These are phyloP conservation scores for Crithidia mellificae DNA, from an alignment of 208 protist genomes.

Conservation along the genomic window DNA sequence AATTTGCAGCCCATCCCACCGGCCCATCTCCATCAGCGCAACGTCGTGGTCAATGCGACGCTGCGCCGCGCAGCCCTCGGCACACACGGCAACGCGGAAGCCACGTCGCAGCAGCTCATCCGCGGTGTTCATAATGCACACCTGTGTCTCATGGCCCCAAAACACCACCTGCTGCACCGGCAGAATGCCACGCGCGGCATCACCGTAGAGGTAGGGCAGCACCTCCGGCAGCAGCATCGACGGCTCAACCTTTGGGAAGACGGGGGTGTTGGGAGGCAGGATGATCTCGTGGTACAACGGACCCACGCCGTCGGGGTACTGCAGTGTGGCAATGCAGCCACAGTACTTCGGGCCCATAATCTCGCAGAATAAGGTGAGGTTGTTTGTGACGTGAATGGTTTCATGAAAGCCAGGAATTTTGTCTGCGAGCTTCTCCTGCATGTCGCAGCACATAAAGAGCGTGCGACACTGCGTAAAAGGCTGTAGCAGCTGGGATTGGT, in stretches of 20 bases:
- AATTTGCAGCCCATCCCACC: conserved; percentile 44
- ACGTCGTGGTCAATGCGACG: conserved; percentile 40
- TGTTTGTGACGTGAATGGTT: conserved; percentile 56
- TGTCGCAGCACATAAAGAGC: conserved; percentile 80
- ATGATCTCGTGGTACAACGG: conserved; percentile 45
- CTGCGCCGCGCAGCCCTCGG: conserved; percentile 58
- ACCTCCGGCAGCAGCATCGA: conserved; percentile 65
- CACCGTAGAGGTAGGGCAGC: conserved; percentile 42
- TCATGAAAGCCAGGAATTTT: conserved; percentile 49
- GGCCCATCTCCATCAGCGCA: conserved; percentile 45
- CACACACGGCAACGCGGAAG: conserved; percentile 52
- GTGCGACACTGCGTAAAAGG: conserved; percentile 40
- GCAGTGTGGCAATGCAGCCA: conserved; percentile 58
- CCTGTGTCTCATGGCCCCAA: conserved; percentile 76
- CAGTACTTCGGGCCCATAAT: conserved; percentile 33
- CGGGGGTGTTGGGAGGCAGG: conserved; percentile 41
- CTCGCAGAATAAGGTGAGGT: conserved; percentile 42
- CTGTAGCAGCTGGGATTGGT: conserved; percentile 2
- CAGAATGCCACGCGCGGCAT: conserved; percentile 32
- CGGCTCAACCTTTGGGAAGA: conserved; percentile 64
- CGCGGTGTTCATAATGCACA: conserved; percentile 74
- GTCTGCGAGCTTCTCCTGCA: conserved; percentile 62
- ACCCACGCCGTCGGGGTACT: conserved; percentile 60
- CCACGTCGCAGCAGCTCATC: conserved; percentile 53
- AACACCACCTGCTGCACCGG: conserved; percentile 73